Evolutionary conservation across 1,284 basidiomycete species (phyloP), one percentile per base, ranked within the genome.

Genomic region (Marasmius tenuissimus): DNA sequence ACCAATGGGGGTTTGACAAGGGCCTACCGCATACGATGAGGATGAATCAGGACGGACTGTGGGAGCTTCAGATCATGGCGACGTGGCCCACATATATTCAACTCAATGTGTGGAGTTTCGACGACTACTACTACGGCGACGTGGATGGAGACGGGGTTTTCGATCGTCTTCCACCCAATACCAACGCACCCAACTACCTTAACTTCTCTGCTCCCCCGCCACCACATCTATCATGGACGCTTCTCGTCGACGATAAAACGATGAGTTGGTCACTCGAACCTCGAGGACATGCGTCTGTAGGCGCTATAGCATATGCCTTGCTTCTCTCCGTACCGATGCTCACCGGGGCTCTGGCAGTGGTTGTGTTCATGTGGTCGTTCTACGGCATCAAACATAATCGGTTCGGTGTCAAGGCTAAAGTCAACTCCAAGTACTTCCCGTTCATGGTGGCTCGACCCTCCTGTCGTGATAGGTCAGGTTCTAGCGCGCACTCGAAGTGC

Each of bases 321-420:
- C 81, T 96, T 51, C 79, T 92, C 48, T 72, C 86, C 42, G 93
- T 96, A 64, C 94, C 94, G 7, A 76, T 95, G 66, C 84, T 96
- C 74, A 96, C 94, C 20, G 94, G 87, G 64, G 82, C 86, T 14
- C 79, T 92, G 58, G 93, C 94, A 4, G 93, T 94, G 39, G 73
- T 89, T 59, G 76, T 94, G 76, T 97, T 97, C 85, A 92, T 94
- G 85, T 94, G 92, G 89, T 90, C 91, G 11, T 97, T 97, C 84
- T 97, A 97, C 72, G 92, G 93, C 22, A 96, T 97, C 80, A 94
- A 86, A 74, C 89, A 94, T 80, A 97, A 97, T 78, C 89, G 89
- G 74, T 96, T 89, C 78, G 94, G 94, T 79, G 85, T 90, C 67
- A 88, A 92, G 76, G 82, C 87, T 45, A 90, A 90, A 73, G 79